These are phyloP conservation scores for Ceratocystis huliohia DNA, from an alignment of 2,329 filamentous ascomycete species.

Conservation along the genomic window DNA sequence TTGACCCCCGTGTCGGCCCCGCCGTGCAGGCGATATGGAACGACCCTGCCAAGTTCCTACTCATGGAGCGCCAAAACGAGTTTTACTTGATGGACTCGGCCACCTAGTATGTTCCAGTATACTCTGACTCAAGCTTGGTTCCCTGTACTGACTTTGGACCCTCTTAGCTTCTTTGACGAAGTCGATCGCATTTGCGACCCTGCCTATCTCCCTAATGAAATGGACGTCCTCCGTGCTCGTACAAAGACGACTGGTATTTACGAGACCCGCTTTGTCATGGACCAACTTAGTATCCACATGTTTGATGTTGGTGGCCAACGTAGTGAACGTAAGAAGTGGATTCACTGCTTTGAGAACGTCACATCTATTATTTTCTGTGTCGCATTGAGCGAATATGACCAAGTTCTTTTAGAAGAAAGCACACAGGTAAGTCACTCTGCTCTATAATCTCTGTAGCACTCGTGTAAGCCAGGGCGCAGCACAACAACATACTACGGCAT, in stretches of 20 bases:
- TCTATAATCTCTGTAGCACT: neutral
- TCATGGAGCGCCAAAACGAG: constrained; percentile 90
- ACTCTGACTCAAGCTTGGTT: neutral
- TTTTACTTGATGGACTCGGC: constrained; percentile 99
- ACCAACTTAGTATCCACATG: constrained; percentile 98
- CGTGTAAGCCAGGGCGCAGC: neutral
- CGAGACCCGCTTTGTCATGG: constrained; percentile 97
- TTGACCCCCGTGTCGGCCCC: constrained; percentile 67
- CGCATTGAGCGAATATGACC: constrained; percentile 94
- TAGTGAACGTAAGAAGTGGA: constrained; percentile 99
- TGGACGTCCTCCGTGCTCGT: constrained; percentile 86
- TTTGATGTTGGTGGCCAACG: constrained; percentile 96
- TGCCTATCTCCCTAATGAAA: constrained; percentile 84
- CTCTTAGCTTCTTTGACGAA: constrained; percentile 81
- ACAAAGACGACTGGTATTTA: constrained; percentile 99
- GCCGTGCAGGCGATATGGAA: constrained; percentile 83
- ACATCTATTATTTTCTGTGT: constrained; percentile 99
- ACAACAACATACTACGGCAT: neutral
- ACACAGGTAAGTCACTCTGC: constrained; percentile 58
- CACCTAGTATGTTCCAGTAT: constrained; percentile 62
- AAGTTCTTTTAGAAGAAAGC: constrained; percentile 90
- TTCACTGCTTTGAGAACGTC: constrained; percentile 98
- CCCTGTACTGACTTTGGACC: neutral
- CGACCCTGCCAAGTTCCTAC: constrained; percentile 66
- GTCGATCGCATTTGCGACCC: constrained; percentile 68